These are phyloP conservation scores for Cytospora paraplurivora DNA, from an alignment of 2,329 filamentous ascomycete species.

Conservation along the genomic window DNA sequence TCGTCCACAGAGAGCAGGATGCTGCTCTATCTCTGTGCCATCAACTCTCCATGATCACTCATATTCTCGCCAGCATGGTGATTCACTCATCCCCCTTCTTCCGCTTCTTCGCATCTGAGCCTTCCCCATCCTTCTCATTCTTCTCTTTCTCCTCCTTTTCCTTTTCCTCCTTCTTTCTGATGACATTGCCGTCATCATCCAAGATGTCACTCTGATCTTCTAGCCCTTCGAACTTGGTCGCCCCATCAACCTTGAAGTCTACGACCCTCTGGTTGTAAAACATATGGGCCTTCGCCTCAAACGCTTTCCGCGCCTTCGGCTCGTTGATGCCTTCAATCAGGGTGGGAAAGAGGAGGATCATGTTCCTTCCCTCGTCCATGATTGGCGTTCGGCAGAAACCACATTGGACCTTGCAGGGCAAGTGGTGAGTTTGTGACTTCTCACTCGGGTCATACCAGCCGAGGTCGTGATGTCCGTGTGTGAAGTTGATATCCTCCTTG, in stretches of 20 bases:
- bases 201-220: slow-evolving; percentile 46
- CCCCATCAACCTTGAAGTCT: slow-evolving; percentile 71
- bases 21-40: background rate
- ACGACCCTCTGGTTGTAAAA: slow-evolving; percentile 77
- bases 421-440: slow-evolving; percentile 63
- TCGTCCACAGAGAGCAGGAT: background rate
- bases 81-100: background rate
- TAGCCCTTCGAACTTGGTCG: slow-evolving; percentile 75
- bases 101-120: background rate
- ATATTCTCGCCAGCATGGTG: background rate
- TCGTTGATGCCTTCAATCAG: slow-evolving; percentile 65
- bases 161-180: slow-evolving; percentile 22
- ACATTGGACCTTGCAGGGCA: slow-evolving; percentile 83
- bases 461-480: slow-evolving; percentile 62
- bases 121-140: background rate
- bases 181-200: slow-evolving; percentile 33
- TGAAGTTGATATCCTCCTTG: slow-evolving; percentile 74
- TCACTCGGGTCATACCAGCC: slow-evolving; percentile 70
- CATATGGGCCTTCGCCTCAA: slow-evolving; percentile 74
- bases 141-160: background rate
- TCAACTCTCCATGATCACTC: background rate
- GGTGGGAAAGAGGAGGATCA: slow-evolving; percentile 78
- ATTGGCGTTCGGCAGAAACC: slow-evolving; percentile 74
- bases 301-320: slow-evolving; percentile 60
- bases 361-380: slow-evolving; percentile 87